These are phyloP conservation scores for Penicillium palitans DNA, from an alignment of 2,329 filamentous ascomycete species.

Conservation along the genomic window DNA sequence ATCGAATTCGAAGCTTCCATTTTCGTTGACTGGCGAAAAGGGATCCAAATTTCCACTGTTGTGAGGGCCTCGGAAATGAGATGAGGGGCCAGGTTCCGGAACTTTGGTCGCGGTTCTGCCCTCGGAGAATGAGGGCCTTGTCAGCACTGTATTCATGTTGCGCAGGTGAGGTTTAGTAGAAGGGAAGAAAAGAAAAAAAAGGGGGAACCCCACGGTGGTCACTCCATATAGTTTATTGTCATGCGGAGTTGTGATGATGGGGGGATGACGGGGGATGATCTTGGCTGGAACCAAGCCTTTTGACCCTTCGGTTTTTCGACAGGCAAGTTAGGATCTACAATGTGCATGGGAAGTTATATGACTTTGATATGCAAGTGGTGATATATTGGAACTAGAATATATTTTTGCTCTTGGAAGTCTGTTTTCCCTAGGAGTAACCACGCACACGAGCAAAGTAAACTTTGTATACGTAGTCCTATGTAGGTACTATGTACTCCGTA, in stretches of 20 bases:
- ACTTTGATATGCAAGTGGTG: background rate
- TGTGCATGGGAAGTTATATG: background rate
- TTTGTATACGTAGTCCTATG: background rate
- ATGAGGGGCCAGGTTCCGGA: conserved; percentile 29
- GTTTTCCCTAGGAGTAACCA: background rate
- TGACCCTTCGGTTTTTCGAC: conserved; percentile 1
- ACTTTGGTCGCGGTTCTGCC: conserved; percentile 31
- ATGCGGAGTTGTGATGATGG: conserved; percentile 6
- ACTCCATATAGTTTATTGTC: conserved; percentile 8
- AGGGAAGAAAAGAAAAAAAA: conserved; percentile 9
- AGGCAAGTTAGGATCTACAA: conserved; percentile 4
- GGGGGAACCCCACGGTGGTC: conserved; percentile 1
- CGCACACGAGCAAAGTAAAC: background rate
- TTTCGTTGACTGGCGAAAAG: conserved; percentile 85
- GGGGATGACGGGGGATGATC: conserved; percentile 8
- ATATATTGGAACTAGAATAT: background rate
- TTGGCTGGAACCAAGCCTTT: conserved; percentile 12
- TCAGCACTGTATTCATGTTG: conserved; percentile 29
- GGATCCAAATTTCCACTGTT: conserved; percentile 57
- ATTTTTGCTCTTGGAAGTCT: background rate
- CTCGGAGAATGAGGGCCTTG: conserved; percentile 25
- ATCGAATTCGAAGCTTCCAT: conserved; percentile 95
- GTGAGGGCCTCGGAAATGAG: conserved; percentile 25
- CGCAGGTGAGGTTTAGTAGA: background rate
- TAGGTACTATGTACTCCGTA: background rate